A percentile compares a stretch with the other conserved stretches of the same genome.
These are phyloP conservation scores for Conringia planisiliqua DNA, from an alignment of 345 rosid genomes.

Conservation along the genomic window DNA sequence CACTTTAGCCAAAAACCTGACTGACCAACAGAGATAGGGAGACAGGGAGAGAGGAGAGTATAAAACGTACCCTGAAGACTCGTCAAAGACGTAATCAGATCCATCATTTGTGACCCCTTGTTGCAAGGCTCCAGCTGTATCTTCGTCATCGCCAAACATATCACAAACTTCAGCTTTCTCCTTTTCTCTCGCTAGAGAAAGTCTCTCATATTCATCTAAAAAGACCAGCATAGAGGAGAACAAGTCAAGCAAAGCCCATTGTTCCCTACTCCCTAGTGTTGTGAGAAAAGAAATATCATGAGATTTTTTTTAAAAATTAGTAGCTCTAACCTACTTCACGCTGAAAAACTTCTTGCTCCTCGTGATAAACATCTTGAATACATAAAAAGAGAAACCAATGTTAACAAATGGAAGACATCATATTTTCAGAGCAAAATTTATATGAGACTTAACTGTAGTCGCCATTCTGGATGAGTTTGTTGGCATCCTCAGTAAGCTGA, in stretches of 20 bases:
- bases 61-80: slow-evolving; percentile 71
- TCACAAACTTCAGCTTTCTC: slow-evolving; percentile 48
- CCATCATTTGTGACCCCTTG: slow-evolving; percentile 33
- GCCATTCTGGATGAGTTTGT: slow-evolving; percentile 76
- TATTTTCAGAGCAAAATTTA: background rate
- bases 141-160: slow-evolving; percentile 88
- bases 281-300: background rate
- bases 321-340: slow-evolving; percentile 82
- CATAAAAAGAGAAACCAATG: background rate
- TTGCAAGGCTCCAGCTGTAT: slow-evolving; percentile 52
- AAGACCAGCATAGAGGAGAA: slow-evolving; percentile 11
- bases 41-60: background rate
- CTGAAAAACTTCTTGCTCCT: slow-evolving; percentile 66
- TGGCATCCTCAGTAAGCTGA: slow-evolving; percentile 95
- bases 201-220: slow-evolving; percentile 80
- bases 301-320: background rate
- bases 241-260: background rate
- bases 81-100: slow-evolving; percentile 77
- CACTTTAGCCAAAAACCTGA: background rate
- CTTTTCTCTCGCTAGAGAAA: slow-evolving; percentile 55
- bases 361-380: slow-evolving; percentile 81
- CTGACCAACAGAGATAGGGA: background rate
- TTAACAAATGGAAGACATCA: slow-evolving; percentile 16
- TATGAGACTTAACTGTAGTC: slow-evolving; percentile 71
- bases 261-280: background rate